These are phyloP conservation scores for Staphylotrichum tortipilum DNA, from an alignment of 495 filamentous ascomycete genomes.

Conservation along the genomic window DNA sequence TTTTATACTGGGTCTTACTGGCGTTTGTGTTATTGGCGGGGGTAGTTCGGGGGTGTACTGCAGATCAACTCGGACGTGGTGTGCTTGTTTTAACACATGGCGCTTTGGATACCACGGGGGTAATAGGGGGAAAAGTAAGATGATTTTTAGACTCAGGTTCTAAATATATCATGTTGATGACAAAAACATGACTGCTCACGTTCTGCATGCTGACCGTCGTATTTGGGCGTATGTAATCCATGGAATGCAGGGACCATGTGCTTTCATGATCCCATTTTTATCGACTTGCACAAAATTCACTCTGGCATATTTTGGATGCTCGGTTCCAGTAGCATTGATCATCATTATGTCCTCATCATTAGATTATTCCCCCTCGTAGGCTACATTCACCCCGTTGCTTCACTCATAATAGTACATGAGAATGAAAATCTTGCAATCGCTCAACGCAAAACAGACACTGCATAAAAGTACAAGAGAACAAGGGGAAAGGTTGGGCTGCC, in stretches of 20 bases:
- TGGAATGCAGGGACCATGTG: too few relatives aligned
- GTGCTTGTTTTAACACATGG: constrained; percentile 27
- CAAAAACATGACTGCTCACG: not conserved
- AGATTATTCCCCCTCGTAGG: not conserved
- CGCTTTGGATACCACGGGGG: constrained; percentile 8
- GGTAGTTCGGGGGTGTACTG: not conserved
- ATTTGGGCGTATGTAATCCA: too few relatives aligned
- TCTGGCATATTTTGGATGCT: too few relatives aligned
- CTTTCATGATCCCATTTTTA: not conserved
- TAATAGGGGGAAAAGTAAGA: not conserved
- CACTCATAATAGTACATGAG: not conserved
- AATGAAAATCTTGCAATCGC: not conserved
- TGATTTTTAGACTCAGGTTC: not conserved
- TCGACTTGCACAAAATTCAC: too few relatives aligned
- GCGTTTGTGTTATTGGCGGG: not conserved
- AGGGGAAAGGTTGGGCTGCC: not conserved
- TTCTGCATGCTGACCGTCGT: not conserved
- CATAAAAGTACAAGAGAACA: not conserved
- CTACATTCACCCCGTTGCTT: not conserved
- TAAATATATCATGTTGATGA: not conserved
- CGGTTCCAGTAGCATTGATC: too few relatives aligned
- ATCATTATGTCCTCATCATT: constrained; percentile 2
- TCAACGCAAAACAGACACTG: not conserved
- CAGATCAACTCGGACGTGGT: constrained; percentile 17
- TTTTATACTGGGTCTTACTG: not conserved